phyloP scores from a whole-genome alignment of 2,329 filamentous ascomycete species.

The Didymellaceae sp. region DNA sequence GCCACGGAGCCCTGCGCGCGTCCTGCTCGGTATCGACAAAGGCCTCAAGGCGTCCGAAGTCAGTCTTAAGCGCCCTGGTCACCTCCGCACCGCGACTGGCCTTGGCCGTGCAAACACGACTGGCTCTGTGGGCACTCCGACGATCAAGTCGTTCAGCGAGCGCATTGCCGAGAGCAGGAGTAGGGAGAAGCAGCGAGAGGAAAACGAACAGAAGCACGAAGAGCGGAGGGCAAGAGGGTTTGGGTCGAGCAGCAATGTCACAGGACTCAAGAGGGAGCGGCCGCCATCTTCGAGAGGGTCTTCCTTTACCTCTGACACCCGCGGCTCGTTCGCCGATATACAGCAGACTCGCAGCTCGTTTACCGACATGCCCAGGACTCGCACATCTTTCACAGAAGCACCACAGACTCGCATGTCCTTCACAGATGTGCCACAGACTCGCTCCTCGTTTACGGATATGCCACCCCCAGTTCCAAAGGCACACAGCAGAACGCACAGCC shows the following conservation, averaged over 20 bases:
- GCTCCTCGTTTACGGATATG: slow-evolving; percentile 21
- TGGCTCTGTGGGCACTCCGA: slow-evolving; percentile 29
- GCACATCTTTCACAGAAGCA: slow-evolving; percentile 19
- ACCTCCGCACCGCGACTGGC: slow-evolving; percentile 22
- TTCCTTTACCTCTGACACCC: slow-evolving; percentile 16
- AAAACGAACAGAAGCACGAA: slow-evolving; percentile 53
- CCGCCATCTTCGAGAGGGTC: slow-evolving; percentile 38
- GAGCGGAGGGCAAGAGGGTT: slow-evolving; percentile 51
- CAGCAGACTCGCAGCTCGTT: slow-evolving; percentile 17
- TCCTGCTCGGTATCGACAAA: slow-evolving; percentile 88
- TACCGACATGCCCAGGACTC: slow-evolving; percentile 25
- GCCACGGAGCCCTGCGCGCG: slow-evolving; percentile 77
- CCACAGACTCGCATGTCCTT: slow-evolving; percentile 22
- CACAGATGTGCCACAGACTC: slow-evolving; percentile 27
- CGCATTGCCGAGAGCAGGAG: slow-evolving; percentile 73
- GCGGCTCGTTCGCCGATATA: slow-evolving; percentile 24
- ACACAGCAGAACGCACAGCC: slow-evolving; percentile 24
- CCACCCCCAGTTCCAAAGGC: slow-evolving; percentile 20
- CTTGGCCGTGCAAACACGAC: slow-evolving; percentile 53
- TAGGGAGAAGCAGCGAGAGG: slow-evolving; percentile 52
- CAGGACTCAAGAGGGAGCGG: slow-evolving; percentile 31
- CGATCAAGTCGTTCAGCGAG: slow-evolving; percentile 77
- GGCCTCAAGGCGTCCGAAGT: slow-evolving; percentile 80
- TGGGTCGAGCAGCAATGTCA: slow-evolving; percentile 40
- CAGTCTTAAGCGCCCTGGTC: slow-evolving; percentile 77